Evolutionary conservation across 352 stramenopile genomes (phyloP), one percentile per base, ranked within the genome.

Genomic region (Sclerospora graminicola): DNA sequence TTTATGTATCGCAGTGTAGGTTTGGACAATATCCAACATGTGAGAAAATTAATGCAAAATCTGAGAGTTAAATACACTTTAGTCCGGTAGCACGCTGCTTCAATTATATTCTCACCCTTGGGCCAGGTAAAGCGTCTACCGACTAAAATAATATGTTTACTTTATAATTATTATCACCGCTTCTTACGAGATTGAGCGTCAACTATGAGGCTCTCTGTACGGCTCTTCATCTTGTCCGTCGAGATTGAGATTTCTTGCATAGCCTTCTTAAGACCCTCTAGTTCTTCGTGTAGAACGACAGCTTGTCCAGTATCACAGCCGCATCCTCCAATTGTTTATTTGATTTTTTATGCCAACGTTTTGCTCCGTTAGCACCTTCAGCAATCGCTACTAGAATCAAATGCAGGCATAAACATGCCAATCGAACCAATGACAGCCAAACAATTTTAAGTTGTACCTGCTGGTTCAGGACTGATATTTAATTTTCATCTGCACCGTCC

Each of bases 171-270:
- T 26, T 26, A 6, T 26, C 21, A n/a, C n/a, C n/a, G n/a, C n/a
- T n/a, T n/a, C n/a, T n/a, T n/a, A n/a, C n/a, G 3, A 26, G 77
- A 89, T 46, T 89, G 77, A 2, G 77, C 74, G 24, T 86, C 77
- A 21, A 89, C 66, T 15, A 74, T 74, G 4, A 89, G 42, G 24
- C 35, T 67, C 40, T 89, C 77, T 10, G 69, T 64, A 26, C 75
- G 74, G 34, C 67, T 71, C 60, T 84, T 85, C 69, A 86, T 85
- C 35, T 64, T 71, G 5, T 86, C 74, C 28, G 80, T 63, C 16
- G 48, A 77, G 1, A 52, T 39, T 8, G 69, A 62, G 32, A 86
- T 85, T 23, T 86, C 74, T 11, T 37, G 42, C 61, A 86, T 84
- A 5, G 61, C 58, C n/a, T 62, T 33, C 21, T 72, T 78, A 10